Base-by-base conservation (phyloP, 2,329 filamentous ascomycete genomes). In the Aureobasidium sp. region DNA sequence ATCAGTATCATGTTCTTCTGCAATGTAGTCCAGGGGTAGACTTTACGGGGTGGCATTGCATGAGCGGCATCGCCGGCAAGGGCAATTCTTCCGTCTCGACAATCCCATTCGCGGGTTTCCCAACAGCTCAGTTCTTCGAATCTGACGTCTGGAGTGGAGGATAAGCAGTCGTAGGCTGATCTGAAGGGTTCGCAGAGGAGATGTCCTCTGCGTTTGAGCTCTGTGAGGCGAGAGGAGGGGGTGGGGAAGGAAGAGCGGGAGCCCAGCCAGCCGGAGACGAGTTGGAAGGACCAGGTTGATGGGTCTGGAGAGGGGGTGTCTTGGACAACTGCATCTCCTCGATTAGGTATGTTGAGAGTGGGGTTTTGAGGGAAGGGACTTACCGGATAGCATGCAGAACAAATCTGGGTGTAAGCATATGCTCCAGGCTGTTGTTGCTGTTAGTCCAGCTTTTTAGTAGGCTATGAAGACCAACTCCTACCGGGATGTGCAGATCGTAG, bases 41-140 rank as follows among this genome's bases (percentile, higher is more conserved):
- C 6, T 72, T 51, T n/a, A 51, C 49, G 76, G 29, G 73, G 70
- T 15, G 76, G 66, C 77, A 79, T 79, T 0, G 78, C 74, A 67
- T 80, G 70, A 4, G 75, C 76, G 19, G 72, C 71, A 47, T 70
- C 67, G 27, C 74, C 76, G 3, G 67, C 67, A 5, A 75, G 63
- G 3, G 66, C 71, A 17, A 69, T 65, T 8, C 66, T 65, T n/a
- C 69, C 69, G 23, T 64, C 61, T 23, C 55, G 57, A 45, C 64
- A 69, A 45, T 71, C 65, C 66, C 66, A 70, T 0, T 61, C 60
- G 51, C 60, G 54, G 27, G 50, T 63, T 35, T 62, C 64, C 68
- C 68, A 70, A 59, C 60, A 67, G 25, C 47, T 63, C 17, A 68
- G 57, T 43, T 61, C 47, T 2, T 63, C 54, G 35, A 62, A 62